Percentiles rank a stretch among this genome's conserved stretches.
phyloP scores from a whole-genome alignment of 371 early-diverging fungal species.

The Syncephalastrum sp. region DNA sequence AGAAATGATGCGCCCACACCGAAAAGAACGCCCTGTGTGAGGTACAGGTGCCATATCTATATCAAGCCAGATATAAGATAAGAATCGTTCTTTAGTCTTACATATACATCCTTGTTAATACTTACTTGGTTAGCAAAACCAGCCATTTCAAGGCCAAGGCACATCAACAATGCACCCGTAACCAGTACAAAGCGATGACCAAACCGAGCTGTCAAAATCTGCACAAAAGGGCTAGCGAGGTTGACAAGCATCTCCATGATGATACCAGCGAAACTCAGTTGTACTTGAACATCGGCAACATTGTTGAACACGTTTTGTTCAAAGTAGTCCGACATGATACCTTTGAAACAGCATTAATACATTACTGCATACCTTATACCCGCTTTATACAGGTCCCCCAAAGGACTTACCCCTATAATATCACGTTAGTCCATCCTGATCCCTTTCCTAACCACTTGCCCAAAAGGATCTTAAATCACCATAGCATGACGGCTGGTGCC shows the following conservation, averaged over 20 bases:
- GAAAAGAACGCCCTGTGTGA: constrained; percentile 72
- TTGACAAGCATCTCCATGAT: constrained; percentile 33
- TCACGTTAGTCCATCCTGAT: too few species aligned
- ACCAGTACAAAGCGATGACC: constrained; percentile 29
- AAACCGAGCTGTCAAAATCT: constrained; percentile 21
- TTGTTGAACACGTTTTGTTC: constrained; percentile 21
- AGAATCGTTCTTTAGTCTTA: neutral
- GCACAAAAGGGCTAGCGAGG: constrained; percentile 30
- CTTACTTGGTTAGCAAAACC: constrained; percentile 29
- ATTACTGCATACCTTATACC: neutral
- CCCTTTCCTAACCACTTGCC: too few species aligned
- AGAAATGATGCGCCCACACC: constrained; percentile 62
- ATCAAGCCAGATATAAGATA: neutral
- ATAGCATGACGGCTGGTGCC: too few species aligned
- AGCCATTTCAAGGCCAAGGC: constrained; percentile 35
- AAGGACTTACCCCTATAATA: constrained; percentile 16
- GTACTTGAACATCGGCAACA: constrained; percentile 15
- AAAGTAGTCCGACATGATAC: constrained; percentile 30
- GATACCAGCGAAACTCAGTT: constrained; percentile 42
- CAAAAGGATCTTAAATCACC: too few species aligned
- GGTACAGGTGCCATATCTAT: constrained; percentile 60
- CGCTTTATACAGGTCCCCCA: neutral
- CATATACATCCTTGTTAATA: neutral
- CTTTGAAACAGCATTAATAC: constrained; percentile 8
- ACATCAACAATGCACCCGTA: constrained; percentile 19